These are phyloP conservation scores for Metschnikowia kofuensis DNA, from an alignment of 805 yeast species.

Conservation along the genomic window DNA sequence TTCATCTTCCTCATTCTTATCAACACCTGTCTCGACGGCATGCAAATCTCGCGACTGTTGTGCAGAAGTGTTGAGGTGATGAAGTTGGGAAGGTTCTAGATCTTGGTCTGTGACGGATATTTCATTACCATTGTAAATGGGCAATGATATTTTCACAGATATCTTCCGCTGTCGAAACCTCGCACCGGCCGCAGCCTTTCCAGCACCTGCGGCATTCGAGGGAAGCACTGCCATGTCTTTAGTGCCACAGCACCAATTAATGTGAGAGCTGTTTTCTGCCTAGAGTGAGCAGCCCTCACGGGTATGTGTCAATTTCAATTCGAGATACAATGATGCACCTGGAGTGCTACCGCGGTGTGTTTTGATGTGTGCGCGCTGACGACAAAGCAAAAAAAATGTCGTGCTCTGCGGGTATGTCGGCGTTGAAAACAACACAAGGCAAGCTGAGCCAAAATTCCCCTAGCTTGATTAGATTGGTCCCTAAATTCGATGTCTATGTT, in stretches of 20 bases:
- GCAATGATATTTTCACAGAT: constrained; percentile 83
- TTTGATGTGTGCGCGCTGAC: constrained; percentile 9
- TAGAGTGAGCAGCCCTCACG: constrained; percentile 1
- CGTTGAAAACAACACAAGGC: constrained; percentile 11
- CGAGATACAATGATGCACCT: not conserved
- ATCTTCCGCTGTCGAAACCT: constrained; percentile 93
- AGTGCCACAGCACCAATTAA: constrained; percentile 15
- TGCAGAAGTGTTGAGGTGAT: constrained; percentile 40
- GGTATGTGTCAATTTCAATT: no score
- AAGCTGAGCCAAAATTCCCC: not conserved
- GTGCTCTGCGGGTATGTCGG: constrained; percentile 12
- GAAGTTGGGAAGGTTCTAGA: constrained; percentile 41
- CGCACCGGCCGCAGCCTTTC: constrained; percentile 47
- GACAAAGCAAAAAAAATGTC: constrained; percentile 19
- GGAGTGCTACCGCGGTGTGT: constrained; percentile 2
- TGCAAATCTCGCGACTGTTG: constrained; percentile 83
- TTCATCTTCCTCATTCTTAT: constrained; percentile 95
- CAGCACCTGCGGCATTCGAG: constrained; percentile 31
- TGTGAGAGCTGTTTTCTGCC: not conserved
- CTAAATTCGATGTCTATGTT: not conserved
- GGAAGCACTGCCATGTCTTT: constrained; percentile 40
- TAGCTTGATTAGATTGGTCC: constrained; percentile 1
- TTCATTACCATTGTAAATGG: constrained; percentile 73
- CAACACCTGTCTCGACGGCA: constrained; percentile 95
- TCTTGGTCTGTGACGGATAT: constrained; percentile 69